Base-by-base conservation (phyloP, 371 early-diverging fungal species). In the Mortierella polycephala region DNA sequence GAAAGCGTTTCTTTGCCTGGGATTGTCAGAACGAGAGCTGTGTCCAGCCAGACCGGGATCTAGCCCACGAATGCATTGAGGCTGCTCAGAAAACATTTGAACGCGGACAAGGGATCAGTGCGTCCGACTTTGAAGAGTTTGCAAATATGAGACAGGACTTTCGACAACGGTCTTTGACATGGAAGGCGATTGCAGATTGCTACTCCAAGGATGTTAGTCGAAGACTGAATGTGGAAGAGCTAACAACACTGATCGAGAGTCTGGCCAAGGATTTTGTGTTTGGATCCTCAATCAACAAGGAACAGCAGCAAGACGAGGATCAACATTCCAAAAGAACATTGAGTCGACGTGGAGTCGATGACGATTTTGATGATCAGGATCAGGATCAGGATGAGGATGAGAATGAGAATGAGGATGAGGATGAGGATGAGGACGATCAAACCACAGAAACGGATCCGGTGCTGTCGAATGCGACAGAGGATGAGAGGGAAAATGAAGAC, bases 51-150 rank as follows among this genome's bases (percentile, higher is more conserved):
- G 70, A 79, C 50, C 61, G 74, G 0, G 74, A 79, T 42, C 50
- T 79, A 45, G 80, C 74, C 0, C 80, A 79, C n/a, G 80, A 79
- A 49, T 79, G 80, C 53, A 79, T 79, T 16, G 80, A 69, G 69
- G 66, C 73, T 10, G 51, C 62, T 5, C 65, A 72, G 37, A 56
- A 60, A 13, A 65, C 66, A 0, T 64, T 46, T 10, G 62, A 66
- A n/a, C 57, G 58, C n/a, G 67, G 53, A 21, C 45, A 67, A 21
- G 64, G 54, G 16, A 79, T 73, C 9, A 72, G 58, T 14, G 73
- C 80, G 0, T 39, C 20, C 0, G 80, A 79, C 2, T 79, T 73
- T 66, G 80, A 73, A 42, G 69, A 72, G 8, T 79, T 79, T 63
- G 73, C 57, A 2, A 69, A 58, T 30, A 73, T 79, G 80, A 72